Percentiles rank a stretch among this genome's conserved stretches.
Conservation (phyloP, 805 yeast species). For the Candida sakaeoensis region DNA sequence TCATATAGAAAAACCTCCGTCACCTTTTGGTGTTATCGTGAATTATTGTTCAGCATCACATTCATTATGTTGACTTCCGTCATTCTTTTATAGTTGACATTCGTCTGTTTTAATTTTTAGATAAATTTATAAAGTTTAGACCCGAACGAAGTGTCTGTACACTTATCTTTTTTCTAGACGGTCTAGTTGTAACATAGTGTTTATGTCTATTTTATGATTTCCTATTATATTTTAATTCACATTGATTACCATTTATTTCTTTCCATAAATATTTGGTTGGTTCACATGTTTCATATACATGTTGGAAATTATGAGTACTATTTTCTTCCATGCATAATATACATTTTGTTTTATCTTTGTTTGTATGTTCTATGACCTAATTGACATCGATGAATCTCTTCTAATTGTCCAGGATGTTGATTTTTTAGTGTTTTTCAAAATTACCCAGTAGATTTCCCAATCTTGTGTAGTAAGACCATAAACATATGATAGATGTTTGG, state of each 20-base stretch:
- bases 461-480: not conserved
- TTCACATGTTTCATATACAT: not conserved
- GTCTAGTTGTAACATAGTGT: not conserved
- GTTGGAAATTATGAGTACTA: not conserved
- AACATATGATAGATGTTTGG: not conserved
- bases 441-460: not conserved
- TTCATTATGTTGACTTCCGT: too few relatives aligned
- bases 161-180: too few relatives aligned
- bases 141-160: too few relatives aligned
- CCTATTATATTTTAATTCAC: not conserved
- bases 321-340: not conserved
- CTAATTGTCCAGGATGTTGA: not conserved
- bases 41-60: too few relatives aligned
- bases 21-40: too few relatives aligned
- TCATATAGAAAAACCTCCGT: too few relatives aligned
- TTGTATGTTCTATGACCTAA: not conserved
- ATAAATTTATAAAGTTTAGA: too few relatives aligned
- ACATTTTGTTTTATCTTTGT: not conserved
- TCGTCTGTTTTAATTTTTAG: too few relatives aligned
- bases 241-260: not conserved
- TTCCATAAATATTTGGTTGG: not conserved
- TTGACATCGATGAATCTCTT: not conserved
- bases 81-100: too few relatives aligned
- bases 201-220: not conserved
- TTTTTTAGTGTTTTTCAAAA: not conserved